Evolutionary conservation across 495 filamentous ascomycete species (phyloP).

Genomic region (Aspergillus diversus): DNA sequence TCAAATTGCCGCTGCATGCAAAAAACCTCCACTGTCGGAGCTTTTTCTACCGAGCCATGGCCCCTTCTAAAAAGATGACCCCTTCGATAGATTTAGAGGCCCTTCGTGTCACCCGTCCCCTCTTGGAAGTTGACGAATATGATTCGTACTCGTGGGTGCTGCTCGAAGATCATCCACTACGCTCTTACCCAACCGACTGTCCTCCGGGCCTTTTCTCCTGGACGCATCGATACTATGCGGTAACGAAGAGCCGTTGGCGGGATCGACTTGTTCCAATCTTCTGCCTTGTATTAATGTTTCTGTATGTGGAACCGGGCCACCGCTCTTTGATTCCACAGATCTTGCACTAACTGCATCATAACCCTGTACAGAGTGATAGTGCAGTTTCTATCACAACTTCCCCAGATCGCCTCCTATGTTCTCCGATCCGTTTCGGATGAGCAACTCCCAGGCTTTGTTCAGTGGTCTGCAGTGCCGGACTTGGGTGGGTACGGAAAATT

Average conservation of each 20-base stretch:
- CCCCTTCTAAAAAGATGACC: slow-evolving; percentile 14
- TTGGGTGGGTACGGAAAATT: slow-evolving; percentile 26
- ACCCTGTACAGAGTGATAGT: slow-evolving; percentile 20
- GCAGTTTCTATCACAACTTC: slow-evolving; percentile 28
- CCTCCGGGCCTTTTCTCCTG: slow-evolving; percentile 32
- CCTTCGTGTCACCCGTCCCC: slow-evolving; percentile 9
- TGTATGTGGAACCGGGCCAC: slow-evolving; percentile 29
- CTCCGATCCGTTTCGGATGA: slow-evolving; percentile 10
- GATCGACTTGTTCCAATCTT: slow-evolving; percentile 29
- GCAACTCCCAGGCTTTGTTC: slow-evolving; percentile 17
- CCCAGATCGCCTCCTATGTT: slow-evolving; percentile 22
- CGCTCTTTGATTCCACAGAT: not conserved
- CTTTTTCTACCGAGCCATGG: slow-evolving; percentile 5
- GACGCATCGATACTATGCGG: slow-evolving; percentile 22
- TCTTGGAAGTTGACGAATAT: slow-evolving; percentile 23
- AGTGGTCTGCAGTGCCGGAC: slow-evolving; percentile 23
- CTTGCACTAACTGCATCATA: not conserved
- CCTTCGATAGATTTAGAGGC: slow-evolving; percentile 3
- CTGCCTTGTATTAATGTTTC: slow-evolving; percentile 36
- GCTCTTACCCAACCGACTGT: slow-evolving; percentile 42
- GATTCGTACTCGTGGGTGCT: slow-evolving; percentile 41
- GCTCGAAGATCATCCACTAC: slow-evolving; percentile 45
- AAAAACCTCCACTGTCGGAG: not conserved
- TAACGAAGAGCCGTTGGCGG: slow-evolving; percentile 26
- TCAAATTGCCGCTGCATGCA: not conserved